Conservation (phyloP, 2,329 filamentous ascomycete genomes). For the Colletotrichum ledebouriae region DNA sequence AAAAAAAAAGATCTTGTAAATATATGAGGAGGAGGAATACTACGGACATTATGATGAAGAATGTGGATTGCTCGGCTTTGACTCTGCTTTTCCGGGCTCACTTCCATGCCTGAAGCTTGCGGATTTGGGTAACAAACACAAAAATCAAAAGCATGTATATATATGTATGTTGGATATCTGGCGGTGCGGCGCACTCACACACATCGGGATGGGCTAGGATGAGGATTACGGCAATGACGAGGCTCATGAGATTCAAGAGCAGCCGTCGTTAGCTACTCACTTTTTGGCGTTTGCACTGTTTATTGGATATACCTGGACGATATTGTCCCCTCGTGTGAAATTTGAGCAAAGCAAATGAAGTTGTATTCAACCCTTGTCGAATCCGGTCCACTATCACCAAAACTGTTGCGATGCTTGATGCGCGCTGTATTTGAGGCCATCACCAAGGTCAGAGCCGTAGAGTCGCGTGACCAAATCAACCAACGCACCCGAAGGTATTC, state of each 20-base stretch:
- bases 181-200: constrained; percentile 31
- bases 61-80: background rate
- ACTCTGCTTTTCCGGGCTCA: background rate
- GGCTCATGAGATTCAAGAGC: constrained; percentile 20
- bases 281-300: constrained; percentile 22
- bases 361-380: background rate
- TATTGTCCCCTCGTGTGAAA: constrained; percentile 33
- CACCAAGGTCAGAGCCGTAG: too few species aligned
- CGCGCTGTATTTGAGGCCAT: too few species aligned
- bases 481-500: background rate
- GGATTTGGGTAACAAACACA: background rate
- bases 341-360: constrained; percentile 5
- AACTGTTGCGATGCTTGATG: too few species aligned
- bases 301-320: constrained; percentile 38
- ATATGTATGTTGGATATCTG: background rate
- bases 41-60: background rate
- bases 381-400: too few species aligned
- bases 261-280: background rate
- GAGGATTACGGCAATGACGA: background rate
- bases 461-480: background rate
- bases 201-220: background rate
- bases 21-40: background rate
- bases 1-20: constrained; percentile 24
- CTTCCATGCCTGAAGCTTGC: constrained; percentile 19
- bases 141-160: background rate